These are phyloP conservation scores for Ananas comosus DNA, from an alignment of 176 grass and related monocot species.

Conservation along the genomic window DNA sequence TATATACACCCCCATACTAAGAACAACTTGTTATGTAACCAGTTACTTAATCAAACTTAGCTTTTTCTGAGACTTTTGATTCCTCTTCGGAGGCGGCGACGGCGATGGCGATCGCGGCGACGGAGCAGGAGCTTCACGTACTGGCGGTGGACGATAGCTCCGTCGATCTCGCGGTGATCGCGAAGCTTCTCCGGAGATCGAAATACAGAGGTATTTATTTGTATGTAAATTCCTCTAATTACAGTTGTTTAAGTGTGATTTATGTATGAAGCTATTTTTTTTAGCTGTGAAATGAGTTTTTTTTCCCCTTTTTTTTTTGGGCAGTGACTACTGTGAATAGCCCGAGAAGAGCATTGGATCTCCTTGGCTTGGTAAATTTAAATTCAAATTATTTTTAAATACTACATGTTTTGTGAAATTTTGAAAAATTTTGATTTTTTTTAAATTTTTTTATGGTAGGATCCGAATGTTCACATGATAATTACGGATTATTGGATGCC, in stretches of 20 bases:
- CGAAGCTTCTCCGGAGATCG: slow-evolving; percentile 45
- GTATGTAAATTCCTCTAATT: neutral
- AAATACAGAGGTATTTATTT: slow-evolving; percentile 43
- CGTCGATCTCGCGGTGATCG: slow-evolving; percentile 43
- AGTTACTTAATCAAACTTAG: no score
- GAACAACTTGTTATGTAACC: no score
- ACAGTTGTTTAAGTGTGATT: neutral
- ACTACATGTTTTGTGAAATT: neutral
- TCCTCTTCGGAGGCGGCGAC: neutral
- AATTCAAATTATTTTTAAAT: neutral
- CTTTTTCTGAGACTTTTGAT: no score
- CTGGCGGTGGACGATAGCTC: slow-evolving; percentile 64
- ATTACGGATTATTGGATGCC: slow-evolving; percentile 51
- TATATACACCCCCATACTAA: no score
- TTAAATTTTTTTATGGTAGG: neutral
- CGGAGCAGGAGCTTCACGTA: slow-evolving; percentile 32
- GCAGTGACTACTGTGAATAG: slow-evolving; percentile 44
- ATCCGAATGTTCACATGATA: slow-evolving; percentile 23
- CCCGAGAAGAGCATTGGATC: slow-evolving; percentile 43
- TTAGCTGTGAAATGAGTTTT: neutral
- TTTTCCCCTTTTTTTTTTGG: neutral
- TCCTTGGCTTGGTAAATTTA: slow-evolving; percentile 27
- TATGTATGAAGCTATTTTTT: neutral
- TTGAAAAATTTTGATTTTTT: neutral
- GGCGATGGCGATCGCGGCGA: neutral